Percentiles rank a stretch among this genome's conserved stretches.
Evolutionary conservation across 2,329 filamentous ascomycete genomes (phyloP).

Genomic region (Triangularia verruculosa): DNA sequence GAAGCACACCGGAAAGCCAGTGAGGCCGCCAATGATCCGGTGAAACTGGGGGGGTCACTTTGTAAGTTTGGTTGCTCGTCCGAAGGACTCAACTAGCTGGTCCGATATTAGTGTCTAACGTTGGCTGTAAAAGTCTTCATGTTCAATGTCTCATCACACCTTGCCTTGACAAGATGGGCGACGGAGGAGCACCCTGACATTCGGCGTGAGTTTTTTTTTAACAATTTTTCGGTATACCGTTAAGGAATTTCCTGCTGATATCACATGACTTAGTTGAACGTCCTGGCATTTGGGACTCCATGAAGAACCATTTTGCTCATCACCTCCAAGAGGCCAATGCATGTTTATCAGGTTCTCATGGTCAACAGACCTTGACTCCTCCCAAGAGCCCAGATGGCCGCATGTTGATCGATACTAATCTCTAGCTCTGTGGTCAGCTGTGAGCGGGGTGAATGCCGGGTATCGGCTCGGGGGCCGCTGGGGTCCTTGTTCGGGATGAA

Average conservation of each 20-base stretch:
- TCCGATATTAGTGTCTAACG: constrained; percentile 7
- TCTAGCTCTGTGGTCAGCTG: neutral
- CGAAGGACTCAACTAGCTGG: neutral
- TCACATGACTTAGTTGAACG: neutral
- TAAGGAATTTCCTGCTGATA: neutral
- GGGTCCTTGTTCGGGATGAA: neutral
- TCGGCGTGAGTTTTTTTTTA: constrained; percentile 9
- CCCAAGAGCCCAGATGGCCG: neutral
- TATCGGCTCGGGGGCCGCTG: neutral
- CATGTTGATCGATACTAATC: neutral
- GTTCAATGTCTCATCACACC: constrained; percentile 18
- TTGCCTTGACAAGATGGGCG: constrained; percentile 20
- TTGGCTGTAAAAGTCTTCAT: no score
- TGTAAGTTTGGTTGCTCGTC: constrained; percentile 17
- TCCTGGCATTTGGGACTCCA: neutral
- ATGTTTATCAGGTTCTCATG: no score
- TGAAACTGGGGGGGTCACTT: constrained; percentile 27
- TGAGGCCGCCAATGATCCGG: constrained; percentile 23
- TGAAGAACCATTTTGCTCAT: neutral
- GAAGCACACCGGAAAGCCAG: constrained; percentile 27
- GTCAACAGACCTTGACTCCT: neutral
- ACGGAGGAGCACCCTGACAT: constrained; percentile 20
- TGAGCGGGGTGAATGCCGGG: neutral
- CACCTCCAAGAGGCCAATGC: neutral
- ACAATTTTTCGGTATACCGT: neutral